Conservation (phyloP, 441 rosid genomes). For the Eugenia klotzschiana region DNA sequence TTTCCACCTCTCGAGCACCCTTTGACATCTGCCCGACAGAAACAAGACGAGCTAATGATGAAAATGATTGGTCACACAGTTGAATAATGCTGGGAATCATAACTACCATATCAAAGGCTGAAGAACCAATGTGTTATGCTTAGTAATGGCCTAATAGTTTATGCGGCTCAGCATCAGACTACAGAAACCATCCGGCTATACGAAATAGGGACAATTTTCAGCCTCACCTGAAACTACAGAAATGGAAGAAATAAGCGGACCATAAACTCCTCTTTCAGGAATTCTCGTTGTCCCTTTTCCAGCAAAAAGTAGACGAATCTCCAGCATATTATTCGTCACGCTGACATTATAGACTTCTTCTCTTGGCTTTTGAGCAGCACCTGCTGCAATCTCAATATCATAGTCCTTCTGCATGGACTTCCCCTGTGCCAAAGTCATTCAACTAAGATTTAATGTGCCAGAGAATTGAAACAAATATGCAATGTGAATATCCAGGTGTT, state of each 20-base stretch:
- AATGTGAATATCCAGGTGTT: background rate
- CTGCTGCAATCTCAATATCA: conserved; percentile 35
- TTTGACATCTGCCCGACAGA: conserved; percentile 27
- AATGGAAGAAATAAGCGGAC: conserved; percentile 26
- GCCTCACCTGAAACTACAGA: conserved; percentile 14
- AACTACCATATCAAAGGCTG: background rate
- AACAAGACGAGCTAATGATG: background rate
- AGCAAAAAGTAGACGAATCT: conserved; percentile 19
- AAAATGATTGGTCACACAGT: background rate
- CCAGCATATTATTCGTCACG: conserved; percentile 13
- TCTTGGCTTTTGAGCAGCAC: conserved; percentile 24
- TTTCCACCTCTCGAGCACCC: conserved; percentile 13
- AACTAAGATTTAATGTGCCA: background rate
- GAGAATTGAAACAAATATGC: background rate
- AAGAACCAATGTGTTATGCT: background rate
- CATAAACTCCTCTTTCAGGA: conserved; percentile 16
- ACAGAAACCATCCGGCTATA: background rate
- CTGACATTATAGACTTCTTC: conserved; percentile 13
- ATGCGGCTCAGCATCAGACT: background rate
- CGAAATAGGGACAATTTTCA: background rate
- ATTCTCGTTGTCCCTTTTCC: conserved; percentile 24
- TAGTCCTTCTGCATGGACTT: conserved; percentile 29
- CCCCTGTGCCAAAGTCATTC: conserved; percentile 18
- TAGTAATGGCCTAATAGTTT: background rate
- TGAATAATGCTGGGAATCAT: background rate